Evolutionary conservation across 1,284 basidiomycete species (phyloP).

Genomic region (Coniferiporia sulphurascens): DNA sequence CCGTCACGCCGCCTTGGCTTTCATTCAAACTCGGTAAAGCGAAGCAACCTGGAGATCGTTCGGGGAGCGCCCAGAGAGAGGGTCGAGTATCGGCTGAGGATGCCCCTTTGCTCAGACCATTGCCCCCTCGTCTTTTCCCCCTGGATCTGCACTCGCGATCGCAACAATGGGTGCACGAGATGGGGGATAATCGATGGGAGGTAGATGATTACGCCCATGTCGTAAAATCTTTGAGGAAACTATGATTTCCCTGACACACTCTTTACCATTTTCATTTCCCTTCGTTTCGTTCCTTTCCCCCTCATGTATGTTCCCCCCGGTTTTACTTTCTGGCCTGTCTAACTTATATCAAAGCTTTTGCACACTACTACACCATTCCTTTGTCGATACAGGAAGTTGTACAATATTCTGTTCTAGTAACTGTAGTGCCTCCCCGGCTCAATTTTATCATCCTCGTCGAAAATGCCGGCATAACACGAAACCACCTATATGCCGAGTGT

Average conservation of each 20-base stretch:
- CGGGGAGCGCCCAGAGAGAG: neutral
- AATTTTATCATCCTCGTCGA: no score
- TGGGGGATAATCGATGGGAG: constrained; percentile 12
- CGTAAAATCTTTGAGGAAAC: constrained; percentile 11
- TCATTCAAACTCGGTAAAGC: constrained; percentile 3
- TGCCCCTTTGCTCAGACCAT: neutral
- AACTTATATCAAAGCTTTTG: no score
- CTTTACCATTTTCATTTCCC: neutral
- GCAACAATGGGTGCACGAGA: constrained; percentile 9
- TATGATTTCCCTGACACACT: neutral
- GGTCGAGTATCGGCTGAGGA: neutral
- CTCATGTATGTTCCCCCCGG: neutral
- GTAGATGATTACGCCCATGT: constrained; percentile 16
- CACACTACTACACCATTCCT: no score
- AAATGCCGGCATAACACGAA: no score
- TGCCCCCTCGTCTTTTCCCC: neutral
- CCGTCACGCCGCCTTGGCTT: neutral
- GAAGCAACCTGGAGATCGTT: neutral
- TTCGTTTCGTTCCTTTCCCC: neutral
- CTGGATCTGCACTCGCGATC: neutral
- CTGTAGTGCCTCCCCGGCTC: no score
- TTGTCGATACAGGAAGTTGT: no score
- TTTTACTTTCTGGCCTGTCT: no score
- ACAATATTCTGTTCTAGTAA: no score
- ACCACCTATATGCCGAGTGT: no score